These are phyloP conservation scores for Abrus pulchellus DNA, from an alignment of 306 rosid species.

Conservation along the genomic window DNA sequence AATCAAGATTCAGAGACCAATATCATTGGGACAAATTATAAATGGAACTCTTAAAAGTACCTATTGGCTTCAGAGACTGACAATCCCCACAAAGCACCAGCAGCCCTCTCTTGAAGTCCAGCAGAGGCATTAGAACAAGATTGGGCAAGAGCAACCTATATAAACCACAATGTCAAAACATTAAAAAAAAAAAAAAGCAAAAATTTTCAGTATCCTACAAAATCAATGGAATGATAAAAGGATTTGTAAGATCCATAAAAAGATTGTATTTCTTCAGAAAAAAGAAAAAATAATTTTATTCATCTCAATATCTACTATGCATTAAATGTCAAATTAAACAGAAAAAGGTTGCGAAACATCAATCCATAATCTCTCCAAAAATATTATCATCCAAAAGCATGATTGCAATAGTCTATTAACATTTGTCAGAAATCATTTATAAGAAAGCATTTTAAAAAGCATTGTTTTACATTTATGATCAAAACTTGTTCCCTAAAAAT, in stretches of 20 bases:
- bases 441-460: background rate
- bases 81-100: constrained; percentile 99
- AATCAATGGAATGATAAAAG: background rate
- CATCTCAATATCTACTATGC: constrained; percentile 3
- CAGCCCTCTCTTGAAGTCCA: constrained; percentile 99
- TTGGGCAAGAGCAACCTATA: constrained; percentile 97
- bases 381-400: background rate
- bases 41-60: constrained; percentile 55
- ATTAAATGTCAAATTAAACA: constrained; percentile 27
- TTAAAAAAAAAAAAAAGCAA: constrained; percentile 29
- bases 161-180: constrained; percentile 46
- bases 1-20: constrained; percentile 26
- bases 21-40: constrained; percentile 24
- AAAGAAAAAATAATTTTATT: background rate
- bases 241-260: constrained; percentile 25
- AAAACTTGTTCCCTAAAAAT: background rate
- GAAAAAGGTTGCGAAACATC: constrained; percentile 4
- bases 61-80: constrained; percentile 99
- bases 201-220: constrained; percentile 10
- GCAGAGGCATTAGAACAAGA: constrained; percentile 97
- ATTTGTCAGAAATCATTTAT: background rate
- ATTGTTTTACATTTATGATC: background rate
- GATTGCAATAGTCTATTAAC: background rate
- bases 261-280: constrained; percentile 2
- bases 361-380: background rate